Conservation (phyloP, 345 rosid genomes). For the Excoecaria agallocha region DNA sequence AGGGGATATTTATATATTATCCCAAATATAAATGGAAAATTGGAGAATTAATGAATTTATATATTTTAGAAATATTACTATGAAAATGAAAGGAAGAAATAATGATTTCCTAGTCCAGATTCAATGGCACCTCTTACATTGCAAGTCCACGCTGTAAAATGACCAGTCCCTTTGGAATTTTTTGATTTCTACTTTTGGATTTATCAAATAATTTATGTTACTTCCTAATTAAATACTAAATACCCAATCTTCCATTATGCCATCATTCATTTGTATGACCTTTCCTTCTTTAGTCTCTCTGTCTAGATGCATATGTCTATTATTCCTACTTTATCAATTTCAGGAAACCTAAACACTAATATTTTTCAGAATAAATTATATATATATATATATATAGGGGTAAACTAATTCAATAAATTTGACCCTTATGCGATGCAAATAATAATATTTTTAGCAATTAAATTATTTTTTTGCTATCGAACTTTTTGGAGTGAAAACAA, state of each 20-base stretch:
- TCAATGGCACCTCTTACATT: conserved; percentile 35
- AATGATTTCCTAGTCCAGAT: conserved; percentile 30
- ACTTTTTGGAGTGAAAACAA: no score
- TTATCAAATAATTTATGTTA: conserved; percentile 1
- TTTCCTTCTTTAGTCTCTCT: no score
- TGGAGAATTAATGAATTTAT: conserved; percentile 10
- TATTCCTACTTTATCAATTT: not conserved
- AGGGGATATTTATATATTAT: no score
- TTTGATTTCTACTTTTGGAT: not conserved
- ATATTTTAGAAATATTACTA: no score
- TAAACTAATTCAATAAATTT: no score
- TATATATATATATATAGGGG: no score
- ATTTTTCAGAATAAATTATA: not conserved
- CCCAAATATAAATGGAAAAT: not conserved
- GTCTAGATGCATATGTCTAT: conserved; percentile 4
- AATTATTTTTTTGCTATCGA: no score
- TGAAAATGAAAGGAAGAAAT: not conserved
- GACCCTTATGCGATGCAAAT: no score
- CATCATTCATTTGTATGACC: not conserved
- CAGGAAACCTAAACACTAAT: not conserved
- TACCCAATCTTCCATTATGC: not conserved
- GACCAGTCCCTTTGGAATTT: conserved; percentile 12
- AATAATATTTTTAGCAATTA: no score
- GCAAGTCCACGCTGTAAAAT: conserved; percentile 24
- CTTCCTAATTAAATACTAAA: not conserved